Evolutionary conservation across 129 eudicot species (phyloP), one percentile per base, ranked within the genome.

Genomic region (Flaveria trinervia): DNA sequence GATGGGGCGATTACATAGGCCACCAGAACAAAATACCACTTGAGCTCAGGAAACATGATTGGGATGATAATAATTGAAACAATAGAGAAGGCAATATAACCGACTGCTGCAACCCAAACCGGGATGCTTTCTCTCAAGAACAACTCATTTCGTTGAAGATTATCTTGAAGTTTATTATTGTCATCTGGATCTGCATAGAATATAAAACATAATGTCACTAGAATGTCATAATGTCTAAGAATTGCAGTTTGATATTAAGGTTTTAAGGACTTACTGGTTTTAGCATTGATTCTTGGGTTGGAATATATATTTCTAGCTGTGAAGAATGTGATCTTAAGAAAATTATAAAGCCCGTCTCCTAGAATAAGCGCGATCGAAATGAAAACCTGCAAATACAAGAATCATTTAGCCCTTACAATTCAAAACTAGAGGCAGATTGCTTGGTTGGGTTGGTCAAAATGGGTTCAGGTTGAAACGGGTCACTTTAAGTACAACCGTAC

Each of bases 301-400:
- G 71, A 16, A 59, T 81, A 59, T 45, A 90, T 77, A 84, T 83
- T 92, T 79, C 71, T 68, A 52, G 79, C 75, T 22, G 96, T 92
- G 77, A 92, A 84, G 54, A 73, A 82, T 5, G 88, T 70, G 44
- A 90, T 88, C 89, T 86, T 92, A 76, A 88, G 81, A 82, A 92
- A 90, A 82, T 88, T 92, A 77, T 92, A 90, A 23, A 92, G 86
- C 44, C 98, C 98, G 28, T 92, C 98, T 50, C 98, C 98, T 23
- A 92, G 82, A 64, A 92, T 86, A 55, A 92, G 96, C 6, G 98
- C 88, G 11, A 92, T 92, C 43, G 98, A 85, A 57, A 92, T 88
- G 82, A 92, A 92, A 69, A 92, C 98, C 98, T 92, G 90, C 75
- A 48, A 14, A 25, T 4, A 69, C 56, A 75, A 61, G 44, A 49